Conservation (phyloP, 1,284 basidiomycete genomes). For the Papiliotrema fonsecae region DNA sequence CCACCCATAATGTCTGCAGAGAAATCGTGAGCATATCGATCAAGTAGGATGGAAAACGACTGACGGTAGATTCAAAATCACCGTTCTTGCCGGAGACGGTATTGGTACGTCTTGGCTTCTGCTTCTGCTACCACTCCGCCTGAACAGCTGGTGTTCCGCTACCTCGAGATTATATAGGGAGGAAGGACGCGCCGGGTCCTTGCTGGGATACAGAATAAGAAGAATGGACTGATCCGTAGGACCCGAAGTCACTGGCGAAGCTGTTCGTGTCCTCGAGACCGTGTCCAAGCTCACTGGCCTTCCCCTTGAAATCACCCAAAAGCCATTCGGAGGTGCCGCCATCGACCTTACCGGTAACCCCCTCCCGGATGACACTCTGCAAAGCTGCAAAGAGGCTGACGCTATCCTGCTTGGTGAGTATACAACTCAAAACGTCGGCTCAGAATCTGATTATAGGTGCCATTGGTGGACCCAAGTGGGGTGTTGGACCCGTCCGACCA, state of each 20-base stretch:
- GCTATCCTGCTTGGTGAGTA: slow-evolving; percentile 80
- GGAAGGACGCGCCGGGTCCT: not conserved
- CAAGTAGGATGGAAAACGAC: no score
- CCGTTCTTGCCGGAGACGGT: slow-evolving; percentile 90
- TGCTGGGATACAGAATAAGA: not conserved
- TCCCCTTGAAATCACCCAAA: slow-evolving; percentile 60
- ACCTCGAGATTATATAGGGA: not conserved
- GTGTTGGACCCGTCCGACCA: slow-evolving; percentile 86
- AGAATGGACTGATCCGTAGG: slow-evolving; percentile 53
- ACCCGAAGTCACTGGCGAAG: slow-evolving; percentile 89
- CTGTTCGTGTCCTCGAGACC: slow-evolving; percentile 74
- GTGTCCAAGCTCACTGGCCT: slow-evolving; percentile 68
- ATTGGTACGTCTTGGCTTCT: slow-evolving; percentile 63
- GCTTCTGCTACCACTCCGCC: not conserved
- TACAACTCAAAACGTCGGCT: no score
- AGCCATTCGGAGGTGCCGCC: slow-evolving; percentile 87
- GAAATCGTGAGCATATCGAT: slow-evolving; percentile 13
- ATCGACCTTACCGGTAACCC: slow-evolving; percentile 84
- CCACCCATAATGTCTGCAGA: slow-evolving; percentile 13
- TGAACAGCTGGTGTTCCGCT: not conserved
- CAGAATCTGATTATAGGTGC: slow-evolving; percentile 59
- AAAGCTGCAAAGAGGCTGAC: slow-evolving; percentile 82
- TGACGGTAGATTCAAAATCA: slow-evolving; percentile 62
- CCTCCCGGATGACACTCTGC: slow-evolving; percentile 76
- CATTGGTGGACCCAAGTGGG: slow-evolving; percentile 98